Percentiles rank a stretch among this genome's conserved stretches.
These are phyloP conservation scores for Saccharomyces pastorianus DNA, from an alignment of 1,139 yeast species.

Conservation along the genomic window DNA sequence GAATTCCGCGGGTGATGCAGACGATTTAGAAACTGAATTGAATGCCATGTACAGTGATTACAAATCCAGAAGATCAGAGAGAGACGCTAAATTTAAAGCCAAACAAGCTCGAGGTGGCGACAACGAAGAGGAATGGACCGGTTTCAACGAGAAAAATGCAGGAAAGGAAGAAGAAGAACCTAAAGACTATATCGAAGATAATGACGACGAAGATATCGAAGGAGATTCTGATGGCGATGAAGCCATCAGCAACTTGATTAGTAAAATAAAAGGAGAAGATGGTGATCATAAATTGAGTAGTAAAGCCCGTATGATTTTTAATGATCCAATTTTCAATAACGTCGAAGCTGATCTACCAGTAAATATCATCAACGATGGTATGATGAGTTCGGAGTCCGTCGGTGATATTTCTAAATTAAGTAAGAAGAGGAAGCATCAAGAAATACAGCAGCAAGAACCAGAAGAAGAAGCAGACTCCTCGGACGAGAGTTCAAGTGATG, in stretches of 20 bases:
- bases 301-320: slow-evolving; percentile 70
- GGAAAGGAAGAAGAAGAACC: slow-evolving; percentile 40
- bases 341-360: slow-evolving; percentile 40
- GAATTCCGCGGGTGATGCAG: slow-evolving; percentile 45
- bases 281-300: slow-evolving; percentile 51
- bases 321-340: slow-evolving; percentile 67
- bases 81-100: slow-evolving; percentile 73
- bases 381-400: slow-evolving; percentile 16
- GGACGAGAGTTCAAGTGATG: slow-evolving; percentile 25
- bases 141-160: slow-evolving; percentile 46
- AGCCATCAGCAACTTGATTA: slow-evolving; percentile 54
- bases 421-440: slow-evolving; percentile 11
- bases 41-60: slow-evolving; percentile 73
- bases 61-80: slow-evolving; percentile 66
- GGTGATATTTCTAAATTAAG: slow-evolving; percentile 17
- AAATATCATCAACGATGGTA: slow-evolving; percentile 7
- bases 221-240: slow-evolving; percentile 66
- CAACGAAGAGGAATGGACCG: slow-evolving; percentile 82
- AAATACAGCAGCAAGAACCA: slow-evolving; percentile 5
- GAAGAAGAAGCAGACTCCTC: slow-evolving; percentile 20
- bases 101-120: slow-evolving; percentile 74
- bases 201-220: slow-evolving; percentile 36
- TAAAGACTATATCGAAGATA: slow-evolving; percentile 29
- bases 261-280: slow-evolving; percentile 43
- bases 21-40: slow-evolving; percentile 70